Conservation (phyloP, 306 rosid genomes). For the Dryas alaskensis region DNA sequence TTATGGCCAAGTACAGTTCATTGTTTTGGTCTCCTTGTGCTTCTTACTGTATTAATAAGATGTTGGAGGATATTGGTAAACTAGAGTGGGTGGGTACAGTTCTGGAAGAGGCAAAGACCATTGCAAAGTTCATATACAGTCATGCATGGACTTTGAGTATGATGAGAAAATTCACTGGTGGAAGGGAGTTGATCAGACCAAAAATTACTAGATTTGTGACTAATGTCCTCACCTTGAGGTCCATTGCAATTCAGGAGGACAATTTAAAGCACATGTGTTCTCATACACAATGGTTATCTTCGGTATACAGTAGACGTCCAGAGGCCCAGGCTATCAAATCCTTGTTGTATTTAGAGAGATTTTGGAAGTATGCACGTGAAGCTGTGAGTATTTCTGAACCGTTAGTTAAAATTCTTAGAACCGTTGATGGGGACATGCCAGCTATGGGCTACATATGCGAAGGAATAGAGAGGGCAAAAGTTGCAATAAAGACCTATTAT, state of each 20-base stretch:
- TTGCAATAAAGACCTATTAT: constrained; percentile 45
- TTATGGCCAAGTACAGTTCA: constrained; percentile 58
- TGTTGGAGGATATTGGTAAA: constrained; percentile 64
- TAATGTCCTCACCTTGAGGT: constrained; percentile 64
- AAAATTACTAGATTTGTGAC: constrained; percentile 49
- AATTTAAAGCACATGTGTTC: constrained; percentile 62
- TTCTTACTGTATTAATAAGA: constrained; percentile 55
- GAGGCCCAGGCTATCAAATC: constrained; percentile 53
- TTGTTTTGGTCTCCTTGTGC: constrained; percentile 82
- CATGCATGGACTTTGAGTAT: constrained; percentile 50
- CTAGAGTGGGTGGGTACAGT: constrained; percentile 59
- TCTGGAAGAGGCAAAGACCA: constrained; percentile 59
- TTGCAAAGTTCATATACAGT: constrained; percentile 45
- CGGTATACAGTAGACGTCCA: constrained; percentile 39
- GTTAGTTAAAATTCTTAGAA: constrained; percentile 53
- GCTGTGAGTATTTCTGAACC: constrained; percentile 64
- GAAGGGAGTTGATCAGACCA: constrained; percentile 57
- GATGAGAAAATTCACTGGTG: constrained; percentile 60
- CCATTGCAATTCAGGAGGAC: constrained; percentile 55
- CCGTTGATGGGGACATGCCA: constrained; percentile 75
- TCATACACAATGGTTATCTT: constrained; percentile 63
- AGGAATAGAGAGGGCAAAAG: constrained; percentile 62
- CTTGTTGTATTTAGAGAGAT: constrained; percentile 47
- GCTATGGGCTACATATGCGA: constrained; percentile 63
- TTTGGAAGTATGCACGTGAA: constrained; percentile 69